Conservation (phyloP, 139 green algal genomes). For the Bryopsis sp. region DNA sequence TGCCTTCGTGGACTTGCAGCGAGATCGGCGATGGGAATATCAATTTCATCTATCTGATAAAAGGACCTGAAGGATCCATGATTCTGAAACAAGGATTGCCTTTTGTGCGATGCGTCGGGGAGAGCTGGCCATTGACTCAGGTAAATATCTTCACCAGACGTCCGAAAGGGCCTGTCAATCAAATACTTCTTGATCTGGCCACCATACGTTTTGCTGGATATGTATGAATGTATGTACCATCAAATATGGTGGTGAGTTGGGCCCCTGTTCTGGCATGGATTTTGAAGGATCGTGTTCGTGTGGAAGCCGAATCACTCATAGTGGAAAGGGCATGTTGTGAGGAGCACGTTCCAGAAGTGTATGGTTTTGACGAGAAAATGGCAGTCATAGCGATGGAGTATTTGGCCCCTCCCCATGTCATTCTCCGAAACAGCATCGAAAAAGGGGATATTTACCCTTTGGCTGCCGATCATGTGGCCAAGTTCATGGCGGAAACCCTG, state of each 20-base stretch:
- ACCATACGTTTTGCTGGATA: too few species aligned
- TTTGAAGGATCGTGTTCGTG: background rate
- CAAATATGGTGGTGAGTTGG: too few species aligned
- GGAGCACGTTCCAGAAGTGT: conserved; percentile 65
- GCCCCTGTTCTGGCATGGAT: background rate
- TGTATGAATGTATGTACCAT: too few species aligned
- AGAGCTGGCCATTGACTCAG: conserved; percentile 85
- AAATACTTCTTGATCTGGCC: too few species aligned
- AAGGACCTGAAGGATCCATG: conserved; percentile 58
- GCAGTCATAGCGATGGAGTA: conserved; percentile 77
- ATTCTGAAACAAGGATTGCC: conserved; percentile 86
- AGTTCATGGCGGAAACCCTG: conserved; percentile 71
- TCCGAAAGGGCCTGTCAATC: background rate
- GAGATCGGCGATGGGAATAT: conserved; percentile 98
- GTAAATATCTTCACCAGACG: conserved; percentile 27
- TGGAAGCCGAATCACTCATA: too few species aligned
- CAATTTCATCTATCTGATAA: conserved; percentile 96
- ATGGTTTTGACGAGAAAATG: conserved; percentile 43
- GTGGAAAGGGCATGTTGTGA: too few species aligned
- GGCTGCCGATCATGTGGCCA: conserved; percentile 58
- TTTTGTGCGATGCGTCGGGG: conserved; percentile 83
- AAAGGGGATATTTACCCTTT: conserved; percentile 55
- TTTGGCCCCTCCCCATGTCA: conserved; percentile 71
- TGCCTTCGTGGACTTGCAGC: conserved; percentile 28
- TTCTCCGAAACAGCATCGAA: conserved; percentile 59